These are phyloP conservation scores for Fusarium compactum DNA, from an alignment of 2,329 filamentous ascomycete species.

Conservation along the genomic window DNA sequence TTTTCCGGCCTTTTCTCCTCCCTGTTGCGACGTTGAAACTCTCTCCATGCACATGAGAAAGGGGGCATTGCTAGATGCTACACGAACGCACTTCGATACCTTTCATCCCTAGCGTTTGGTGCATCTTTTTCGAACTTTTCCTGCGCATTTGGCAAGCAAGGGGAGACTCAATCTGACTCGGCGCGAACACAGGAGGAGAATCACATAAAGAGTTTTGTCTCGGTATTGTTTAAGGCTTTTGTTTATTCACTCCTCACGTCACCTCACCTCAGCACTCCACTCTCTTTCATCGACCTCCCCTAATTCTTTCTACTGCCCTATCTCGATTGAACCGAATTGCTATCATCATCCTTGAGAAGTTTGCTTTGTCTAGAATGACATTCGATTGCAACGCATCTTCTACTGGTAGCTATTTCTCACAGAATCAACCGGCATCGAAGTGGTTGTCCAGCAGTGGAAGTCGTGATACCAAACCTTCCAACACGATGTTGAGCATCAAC, in stretches of 20 bases:
- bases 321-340: neutral
- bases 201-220: slow-evolving; percentile 6
- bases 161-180: neutral
- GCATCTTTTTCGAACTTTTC: slow-evolving; percentile 1
- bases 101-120: neutral
- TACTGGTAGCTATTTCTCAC: slow-evolving; percentile 17
- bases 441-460: slow-evolving; percentile 39
- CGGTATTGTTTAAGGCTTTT: slow-evolving; percentile 9
- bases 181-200: slow-evolving; percentile 9
- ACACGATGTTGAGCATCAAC: slow-evolving; percentile 54
- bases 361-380: slow-evolving; percentile 27
- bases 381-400: slow-evolving; percentile 14
- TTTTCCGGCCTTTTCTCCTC: neutral
- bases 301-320: slow-evolving; percentile 1
- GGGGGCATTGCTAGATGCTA: neutral
- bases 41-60: neutral
- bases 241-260: slow-evolving; percentile 18
- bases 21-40: neutral
- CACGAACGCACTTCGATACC: neutral
- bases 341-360: neutral
- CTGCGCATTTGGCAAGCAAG: slow-evolving; percentile 28
- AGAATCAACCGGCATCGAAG: slow-evolving; percentile 23
- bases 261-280: neutral
- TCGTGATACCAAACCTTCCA: slow-evolving; percentile 24
- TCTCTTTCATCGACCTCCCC: neutral